Evolutionary conservation across 148 eudicot genomes (phyloP), one percentile per base, ranked within the genome.

Genomic region (Gaultheria prostrata): DNA sequence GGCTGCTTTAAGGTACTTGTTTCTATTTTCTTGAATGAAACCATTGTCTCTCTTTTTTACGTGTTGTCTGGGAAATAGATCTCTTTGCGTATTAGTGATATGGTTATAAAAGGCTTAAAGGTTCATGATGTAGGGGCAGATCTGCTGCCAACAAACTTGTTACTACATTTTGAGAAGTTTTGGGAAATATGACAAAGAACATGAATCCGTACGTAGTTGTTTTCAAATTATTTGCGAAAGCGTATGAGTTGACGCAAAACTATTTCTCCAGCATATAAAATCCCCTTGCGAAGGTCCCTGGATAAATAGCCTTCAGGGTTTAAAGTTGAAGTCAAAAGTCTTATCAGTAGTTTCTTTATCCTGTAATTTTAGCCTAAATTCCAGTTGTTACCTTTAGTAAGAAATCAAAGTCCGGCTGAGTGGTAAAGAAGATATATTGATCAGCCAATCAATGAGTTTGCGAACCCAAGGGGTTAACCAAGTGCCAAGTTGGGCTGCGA

Each of bases 1-100:
- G 85, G 85, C 82, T 86, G 87, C 88, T 84, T 74, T 85, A 33
- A 75, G 91, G 96, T 91, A 89, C 65, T 21, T 77, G 39, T 28
- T 54, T 24, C 57, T 45, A 9, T 56, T 79, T 35, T 12, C 14
- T 30, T 79, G 6, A 35, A 32, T n/a, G 8, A 65, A 80, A 67
- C 35, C 21, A 9, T 10, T 65, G 56, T 24, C 48, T 45, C 46
- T 43, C 35, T 46, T 49, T 63, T 24, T 30, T 30, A 63, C 11
- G 32, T 53, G 46, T 15, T 30, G 17, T 53, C 26, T 78, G 15
- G 32, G 30, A 32, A 46, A 69, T 5, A 11, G 45, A 69, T 26
- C 11, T 32, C 48, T 45, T 69, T 81, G 21, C 6, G 13, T 70
- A 28, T 48, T 17, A 49, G 73, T 24, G 72, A 63, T 45, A 63